Evolutionary conservation across 345 rosid genomes (phyloP).

Genomic region (Melaleuca quinquenervia): DNA sequence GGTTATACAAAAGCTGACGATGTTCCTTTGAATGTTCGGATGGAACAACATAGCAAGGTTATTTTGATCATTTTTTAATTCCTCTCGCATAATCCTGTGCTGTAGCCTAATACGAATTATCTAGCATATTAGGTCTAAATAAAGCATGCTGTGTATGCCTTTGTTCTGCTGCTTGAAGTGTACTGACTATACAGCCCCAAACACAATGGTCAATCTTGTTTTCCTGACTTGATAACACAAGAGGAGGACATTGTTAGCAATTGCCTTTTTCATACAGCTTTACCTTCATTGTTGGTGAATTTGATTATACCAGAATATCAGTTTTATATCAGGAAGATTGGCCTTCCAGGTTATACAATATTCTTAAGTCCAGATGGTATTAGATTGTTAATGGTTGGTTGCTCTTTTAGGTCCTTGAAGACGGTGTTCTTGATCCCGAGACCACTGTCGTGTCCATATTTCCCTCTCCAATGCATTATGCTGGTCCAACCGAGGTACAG

Average conservation of each 20-base stretch:
- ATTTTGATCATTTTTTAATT: not conserved
- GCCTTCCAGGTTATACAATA: not conserved
- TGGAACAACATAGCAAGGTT: constrained; percentile 96
- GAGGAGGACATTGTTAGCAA: not conserved
- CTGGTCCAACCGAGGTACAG: constrained; percentile 98
- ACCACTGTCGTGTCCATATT: constrained; percentile 92
- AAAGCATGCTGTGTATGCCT: not conserved
- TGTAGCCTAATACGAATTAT: not conserved
- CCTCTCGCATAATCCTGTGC: not conserved
- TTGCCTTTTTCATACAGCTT: not conserved
- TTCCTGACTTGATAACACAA: not conserved
- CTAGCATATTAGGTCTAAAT: not conserved
- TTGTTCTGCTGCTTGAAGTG: not conserved
- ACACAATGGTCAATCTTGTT: not conserved
- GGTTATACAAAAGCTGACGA: constrained; percentile 93
- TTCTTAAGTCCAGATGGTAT: not conserved
- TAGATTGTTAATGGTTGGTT: not conserved
- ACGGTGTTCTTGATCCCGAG: constrained; percentile 81
- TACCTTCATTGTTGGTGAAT: not conserved
- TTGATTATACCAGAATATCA: not conserved
- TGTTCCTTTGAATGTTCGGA: constrained; percentile 88
- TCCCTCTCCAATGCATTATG: constrained; percentile 98
- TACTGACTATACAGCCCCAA: not conserved
- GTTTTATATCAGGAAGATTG: not conserved
- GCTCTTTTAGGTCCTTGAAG: constrained; percentile 63